Evolutionary conservation across 352 stramenopile species (phyloP).

Genomic region (Globisporangium paddicum): DNA sequence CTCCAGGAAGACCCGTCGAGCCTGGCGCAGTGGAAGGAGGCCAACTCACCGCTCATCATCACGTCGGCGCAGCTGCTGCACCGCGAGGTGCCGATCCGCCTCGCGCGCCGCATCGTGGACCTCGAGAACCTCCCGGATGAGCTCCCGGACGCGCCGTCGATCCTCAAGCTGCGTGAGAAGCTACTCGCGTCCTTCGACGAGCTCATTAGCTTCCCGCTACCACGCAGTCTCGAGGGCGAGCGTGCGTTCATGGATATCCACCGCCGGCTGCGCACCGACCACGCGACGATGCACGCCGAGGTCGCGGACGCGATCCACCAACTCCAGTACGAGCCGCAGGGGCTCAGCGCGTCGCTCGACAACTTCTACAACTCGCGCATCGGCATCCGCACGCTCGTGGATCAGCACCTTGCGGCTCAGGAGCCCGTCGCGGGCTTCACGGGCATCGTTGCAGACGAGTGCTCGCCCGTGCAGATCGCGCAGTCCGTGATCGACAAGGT

Average conservation of each 20-base stretch:
- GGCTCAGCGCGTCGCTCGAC: conserved; percentile 59
- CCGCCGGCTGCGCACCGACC: conserved; percentile 42
- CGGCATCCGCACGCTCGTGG: conserved; percentile 77
- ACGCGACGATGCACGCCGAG: conserved; percentile 71
- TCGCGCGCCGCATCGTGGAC: conserved; percentile 78
- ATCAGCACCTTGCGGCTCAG: conserved; percentile 71
- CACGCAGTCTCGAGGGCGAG: conserved; percentile 50
- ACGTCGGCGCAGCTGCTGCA: conserved; percentile 77
- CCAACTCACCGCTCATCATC: conserved; percentile 66
- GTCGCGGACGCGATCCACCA: conserved; percentile 54
- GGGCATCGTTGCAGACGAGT: conserved; percentile 60
- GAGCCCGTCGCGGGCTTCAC: conserved; percentile 47
- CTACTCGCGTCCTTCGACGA: conserved; percentile 72
- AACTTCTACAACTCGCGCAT: conserved; percentile 85
- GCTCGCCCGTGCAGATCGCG: conserved; percentile 64
- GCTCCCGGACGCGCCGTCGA: conserved; percentile 49
- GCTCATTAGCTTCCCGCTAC: conserved; percentile 56
- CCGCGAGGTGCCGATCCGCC: conserved; percentile 72
- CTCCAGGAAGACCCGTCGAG: conserved; percentile 46
- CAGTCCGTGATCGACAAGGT: conserved; percentile 52
- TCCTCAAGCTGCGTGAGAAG: conserved; percentile 56
- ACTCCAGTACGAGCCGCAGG: conserved; percentile 50
- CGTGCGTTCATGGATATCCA: conserved; percentile 61
- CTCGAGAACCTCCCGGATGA: conserved; percentile 76
- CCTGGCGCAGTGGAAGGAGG: conserved; percentile 50